Conservation (phyloP, 2,329 filamentous ascomycete species). For the Arthrobotrys megalospora region DNA sequence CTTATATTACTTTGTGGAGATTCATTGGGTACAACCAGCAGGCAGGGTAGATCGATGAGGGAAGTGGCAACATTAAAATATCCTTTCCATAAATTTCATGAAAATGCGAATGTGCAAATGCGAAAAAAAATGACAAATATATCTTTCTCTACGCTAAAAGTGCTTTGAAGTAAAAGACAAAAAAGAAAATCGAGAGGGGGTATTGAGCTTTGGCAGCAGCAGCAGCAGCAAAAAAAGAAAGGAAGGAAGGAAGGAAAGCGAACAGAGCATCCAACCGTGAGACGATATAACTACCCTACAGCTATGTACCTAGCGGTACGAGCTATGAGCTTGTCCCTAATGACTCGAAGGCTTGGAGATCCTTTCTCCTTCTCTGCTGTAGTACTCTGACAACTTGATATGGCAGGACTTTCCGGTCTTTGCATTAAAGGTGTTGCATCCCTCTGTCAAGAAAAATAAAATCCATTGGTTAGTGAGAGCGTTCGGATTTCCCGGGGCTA, state of each 20-base stretch:
- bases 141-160: conserved; percentile 24
- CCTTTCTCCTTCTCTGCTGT: conserved; percentile 67
- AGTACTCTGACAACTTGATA: conserved; percentile 72
- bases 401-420: conserved; percentile 73
- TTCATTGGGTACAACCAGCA: background rate
- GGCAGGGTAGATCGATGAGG: background rate
- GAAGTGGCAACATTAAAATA: background rate
- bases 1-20: conserved; percentile 1
- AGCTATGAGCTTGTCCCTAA: background rate
- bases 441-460: conserved; percentile 66
- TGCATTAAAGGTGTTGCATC: conserved; percentile 75
- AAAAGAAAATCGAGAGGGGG: background rate
- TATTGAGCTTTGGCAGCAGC: background rate
- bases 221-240: too few species aligned
- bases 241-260: too few species aligned
- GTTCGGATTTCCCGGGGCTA: conserved; percentile 7
- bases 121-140: background rate
- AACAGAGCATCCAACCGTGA: background rate
- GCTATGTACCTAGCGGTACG: too few species aligned
- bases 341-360: conserved; percentile 67
- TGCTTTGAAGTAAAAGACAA: background rate
- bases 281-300: too few species aligned
- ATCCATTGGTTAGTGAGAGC: background rate
- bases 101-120: background rate
- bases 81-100: too few species aligned